Conservation (phyloP, 306 rosid genomes). For the peach (Prunus persica) region Prunus_persica_NCBIv2 NC_034013.1:15306501-15307000, state of each 20-base stretch:
- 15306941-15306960: background rate
- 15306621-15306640: background rate
- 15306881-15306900: background rate
- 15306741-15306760: background rate
- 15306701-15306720: background rate
- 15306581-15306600: background rate
- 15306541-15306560: too few relatives aligned
- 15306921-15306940: background rate
- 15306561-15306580: too few relatives aligned
- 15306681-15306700: constrained; percentile 1
- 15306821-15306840: background rate
- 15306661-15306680: background rate
- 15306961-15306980: background rate
- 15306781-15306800: background rate
- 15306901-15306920: too few relatives aligned
- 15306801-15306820: background rate
- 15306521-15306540: background rate
- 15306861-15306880: background rate
- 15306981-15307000: background rate
- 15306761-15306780: background rate
- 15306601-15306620: background rate
- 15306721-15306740: constrained; percentile 14
- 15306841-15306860: background rate
- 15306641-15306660: constrained; percentile 17
- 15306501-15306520: background rate